Evolutionary conservation across 495 filamentous ascomycete genomes (phyloP).

Genomic region (Aspergillus hancockii): DNA sequence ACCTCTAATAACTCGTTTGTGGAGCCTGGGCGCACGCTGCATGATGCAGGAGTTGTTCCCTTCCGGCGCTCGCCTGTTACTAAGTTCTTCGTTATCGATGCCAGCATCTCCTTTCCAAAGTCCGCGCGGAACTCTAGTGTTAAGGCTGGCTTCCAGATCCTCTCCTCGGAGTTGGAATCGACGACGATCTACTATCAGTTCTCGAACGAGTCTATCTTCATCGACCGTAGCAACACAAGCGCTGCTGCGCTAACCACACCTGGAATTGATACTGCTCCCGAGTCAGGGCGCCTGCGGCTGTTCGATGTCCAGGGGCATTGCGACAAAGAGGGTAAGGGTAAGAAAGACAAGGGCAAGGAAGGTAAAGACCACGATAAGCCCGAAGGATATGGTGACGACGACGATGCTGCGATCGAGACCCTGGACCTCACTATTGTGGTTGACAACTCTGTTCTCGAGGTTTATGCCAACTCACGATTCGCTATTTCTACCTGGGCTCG

Average conservation of each 20-base stretch:
- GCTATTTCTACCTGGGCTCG: constrained; percentile 22
- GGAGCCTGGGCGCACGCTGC: constrained; percentile 9
- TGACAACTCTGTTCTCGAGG: constrained; percentile 22
- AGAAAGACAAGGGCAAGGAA: neutral
- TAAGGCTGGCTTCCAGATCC: constrained; percentile 22
- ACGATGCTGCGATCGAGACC: constrained; percentile 9
- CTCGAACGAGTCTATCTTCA: constrained; percentile 25
- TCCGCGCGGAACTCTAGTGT: constrained; percentile 17
- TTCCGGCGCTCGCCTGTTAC: constrained; percentile 17
- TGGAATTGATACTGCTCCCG: constrained; percentile 15
- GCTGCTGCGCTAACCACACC: constrained; percentile 16
- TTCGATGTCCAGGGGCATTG: constrained; percentile 13
- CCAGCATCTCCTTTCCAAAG: constrained; percentile 18
- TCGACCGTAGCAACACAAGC: constrained; percentile 24
- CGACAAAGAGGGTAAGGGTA: neutral
- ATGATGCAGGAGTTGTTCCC: constrained; percentile 2
- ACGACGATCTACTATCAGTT: constrained; percentile 27
- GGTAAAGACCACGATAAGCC: neutral
- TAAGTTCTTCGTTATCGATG: constrained; percentile 21
- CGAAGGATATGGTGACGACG: neutral
- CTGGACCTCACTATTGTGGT: constrained; percentile 22
- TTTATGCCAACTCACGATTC: constrained; percentile 26
- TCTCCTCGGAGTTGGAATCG: constrained; percentile 16
- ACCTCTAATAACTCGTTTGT: neutral
- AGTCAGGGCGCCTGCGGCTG: constrained; percentile 18